Evolutionary conservation across 768 basidiomycete genomes (phyloP).

Genomic region (Auriscalpium orientale): DNA sequence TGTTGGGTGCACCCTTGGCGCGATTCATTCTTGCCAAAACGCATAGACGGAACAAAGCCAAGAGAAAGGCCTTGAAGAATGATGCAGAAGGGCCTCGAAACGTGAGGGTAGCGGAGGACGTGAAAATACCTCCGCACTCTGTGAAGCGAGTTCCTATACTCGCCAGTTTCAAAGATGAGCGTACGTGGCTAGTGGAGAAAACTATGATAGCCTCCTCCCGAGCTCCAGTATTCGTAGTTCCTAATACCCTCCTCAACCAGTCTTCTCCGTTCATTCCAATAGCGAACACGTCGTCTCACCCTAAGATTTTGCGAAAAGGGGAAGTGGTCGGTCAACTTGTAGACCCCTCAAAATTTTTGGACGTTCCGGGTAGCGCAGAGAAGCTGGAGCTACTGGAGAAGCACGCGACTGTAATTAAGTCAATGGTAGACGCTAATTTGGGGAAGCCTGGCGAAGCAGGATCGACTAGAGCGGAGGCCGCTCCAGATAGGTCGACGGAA

Average conservation of each 20-base stretch:
- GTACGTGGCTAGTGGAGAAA: conserved; percentile 1
- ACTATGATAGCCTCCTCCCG: neutral
- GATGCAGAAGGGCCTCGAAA: neutral
- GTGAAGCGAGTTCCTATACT: neutral
- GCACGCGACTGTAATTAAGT: neutral
- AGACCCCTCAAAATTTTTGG: neutral
- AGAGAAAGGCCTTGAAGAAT: neutral
- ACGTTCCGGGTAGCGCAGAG: neutral
- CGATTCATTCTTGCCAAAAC: neutral
- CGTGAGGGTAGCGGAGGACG: neutral
- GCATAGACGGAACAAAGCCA: neutral
- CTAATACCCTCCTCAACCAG: neutral
- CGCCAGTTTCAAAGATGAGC: neutral
- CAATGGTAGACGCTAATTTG: neutral
- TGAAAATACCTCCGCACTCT: conserved; percentile 1
- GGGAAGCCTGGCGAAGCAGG: neutral
- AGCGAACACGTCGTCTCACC: neutral
- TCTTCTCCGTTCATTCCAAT: neutral
- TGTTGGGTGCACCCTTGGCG: neutral
- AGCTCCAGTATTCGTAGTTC: neutral
- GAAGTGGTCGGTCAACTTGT: neutral
- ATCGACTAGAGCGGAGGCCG: neutral
- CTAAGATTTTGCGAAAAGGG: neutral
- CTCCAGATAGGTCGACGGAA: neutral
- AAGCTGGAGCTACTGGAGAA: neutral